Base-by-base conservation (phyloP, 768 basidiomycete species). In the Tricholoma sp. region DNA sequence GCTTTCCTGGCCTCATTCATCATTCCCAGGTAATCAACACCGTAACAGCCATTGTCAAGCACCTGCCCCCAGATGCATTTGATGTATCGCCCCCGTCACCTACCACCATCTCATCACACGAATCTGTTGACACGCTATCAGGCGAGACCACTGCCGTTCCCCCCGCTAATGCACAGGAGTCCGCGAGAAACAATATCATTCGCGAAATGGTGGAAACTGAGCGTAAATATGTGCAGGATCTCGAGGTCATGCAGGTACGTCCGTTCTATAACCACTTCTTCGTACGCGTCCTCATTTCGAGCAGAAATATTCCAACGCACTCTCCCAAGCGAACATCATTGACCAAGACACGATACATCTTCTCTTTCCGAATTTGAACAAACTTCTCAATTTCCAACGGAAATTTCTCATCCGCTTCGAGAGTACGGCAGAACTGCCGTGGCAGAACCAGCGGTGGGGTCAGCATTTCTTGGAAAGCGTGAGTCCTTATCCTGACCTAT, bases 341-440 rank as follows among this genome's bases (percentile, higher is more conserved):
- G 89, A 94, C 70, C 91, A 92, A 63, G 97, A 98, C 68, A 95
- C 93, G 42, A 93, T 96, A 53, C 96, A 98, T 73, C 81, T 89
- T 56, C 87, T 99, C 57, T 99, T 99, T 75, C 92, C 94, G 4
- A 91, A 91, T 70, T 80, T 98, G 60, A 91, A 93, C 78, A 90
- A 93, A 68, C 81, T 99, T 31, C 81, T 98, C 63, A 98, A 99
- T 70, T 97, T 98, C 66, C 97, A 98, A 70, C 85, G 94, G 62
- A 86, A 88, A 68, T 95, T 96, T 72, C 84, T 95, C 53, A 94
- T 95, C 70, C 87, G 85, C 36, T 77, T 96, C 36, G 94, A 97
- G 70, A 84, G 86, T 63, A 93, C 85, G 8, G 89, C 89, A 37
- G 91, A 93, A 70, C 72, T 85, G 59, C 78, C 88, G 41, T 92